These are phyloP conservation scores for Aspergillus hiratsukae DNA, from an alignment of 2,329 filamentous ascomycete species.

Conservation along the genomic window DNA sequence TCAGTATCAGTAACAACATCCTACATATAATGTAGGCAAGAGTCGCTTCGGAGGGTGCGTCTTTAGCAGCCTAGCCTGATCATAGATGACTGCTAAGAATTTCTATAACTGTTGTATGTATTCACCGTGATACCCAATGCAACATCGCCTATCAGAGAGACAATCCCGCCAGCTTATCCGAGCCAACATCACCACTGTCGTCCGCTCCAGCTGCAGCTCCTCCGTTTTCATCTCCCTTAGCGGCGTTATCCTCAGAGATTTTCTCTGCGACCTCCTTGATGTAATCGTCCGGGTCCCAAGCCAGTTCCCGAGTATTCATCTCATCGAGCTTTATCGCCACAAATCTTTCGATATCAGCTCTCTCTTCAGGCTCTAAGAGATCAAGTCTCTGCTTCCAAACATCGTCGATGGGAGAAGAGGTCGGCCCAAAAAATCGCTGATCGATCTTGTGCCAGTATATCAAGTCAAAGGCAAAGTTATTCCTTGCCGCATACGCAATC, in stretches of 20 bases:
- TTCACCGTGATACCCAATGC: too few relatives aligned
- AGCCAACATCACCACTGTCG: background rate
- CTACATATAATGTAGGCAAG: too few relatives aligned
- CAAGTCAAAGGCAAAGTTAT: constrained; percentile 14
- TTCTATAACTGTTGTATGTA: too few relatives aligned
- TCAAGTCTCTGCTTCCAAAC: background rate
- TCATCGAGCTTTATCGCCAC: background rate
- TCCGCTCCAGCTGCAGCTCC: background rate
- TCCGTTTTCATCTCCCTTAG: background rate
- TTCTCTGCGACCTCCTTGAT: background rate
- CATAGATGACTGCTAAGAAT: too few relatives aligned
- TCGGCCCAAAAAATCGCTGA: constrained; percentile 3
- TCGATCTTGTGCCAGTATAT: constrained; percentile 10
- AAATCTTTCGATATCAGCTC: background rate
- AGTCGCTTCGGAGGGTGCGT: too few relatives aligned
- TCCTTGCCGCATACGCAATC: constrained; percentile 8
- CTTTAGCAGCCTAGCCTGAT: too few relatives aligned
- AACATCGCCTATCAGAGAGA: background rate
- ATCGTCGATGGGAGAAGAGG: background rate
- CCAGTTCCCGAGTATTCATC: background rate
- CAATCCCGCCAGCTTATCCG: background rate
- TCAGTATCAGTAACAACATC: too few relatives aligned
- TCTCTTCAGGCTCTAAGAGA: background rate
- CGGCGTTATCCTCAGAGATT: background rate
- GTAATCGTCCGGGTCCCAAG: constrained; percentile 1